Evolutionary conservation across 192 early-diverging fungal species (phyloP), one percentile per base, ranked within the genome.

Genomic region (Entomortierella chlamydospora): DNA sequence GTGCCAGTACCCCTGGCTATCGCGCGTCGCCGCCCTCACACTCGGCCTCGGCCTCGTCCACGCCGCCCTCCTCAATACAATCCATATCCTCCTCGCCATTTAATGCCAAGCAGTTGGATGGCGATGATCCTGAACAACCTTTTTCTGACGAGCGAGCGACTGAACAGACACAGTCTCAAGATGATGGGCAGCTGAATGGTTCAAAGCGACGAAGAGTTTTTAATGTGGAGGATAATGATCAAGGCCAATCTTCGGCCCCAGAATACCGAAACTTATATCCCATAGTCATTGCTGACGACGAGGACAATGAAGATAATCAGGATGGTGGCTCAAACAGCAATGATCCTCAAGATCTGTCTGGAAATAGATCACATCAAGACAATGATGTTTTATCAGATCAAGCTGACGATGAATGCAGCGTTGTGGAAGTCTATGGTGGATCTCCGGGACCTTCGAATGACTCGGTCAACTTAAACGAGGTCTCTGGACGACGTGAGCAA

Each of bases 241-340:
- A 69, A 4, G 37, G 45, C 20, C 2, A 18, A 54, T 13, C 61
- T 29, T 30, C 60, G 17, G 47, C n/a, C 30, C 6, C 30, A 22
- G 30, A 10, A 2, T n/a, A 13, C 15, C 61, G 15, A 2, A 30
- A 67, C 11, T 18, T 28, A 28, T 17, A 45, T 33, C 25, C 57
- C 7, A 61, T 73, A 28, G 49, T 73, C 29, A 42, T 73, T 59
- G 71, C 39, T 33, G 71, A 73, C 17, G 71, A 73, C 25, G 45
- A 53, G 10, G 31, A 62, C 28, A 58, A 50, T 11, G 45, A 52
- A 28, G 57, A 39, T 28, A 12, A 61, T 11, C 42, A 1, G 17
- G 7, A 8, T 18, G 41, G 28, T 20, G 37, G 29, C 54, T 22
- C n/a, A 18, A 50, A 58, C 31, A 41, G 43, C 25, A 9, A 13